Base-by-base conservation (phyloP, 1,284 basidiomycete species). In the Rhodotorula sp. region DNA sequence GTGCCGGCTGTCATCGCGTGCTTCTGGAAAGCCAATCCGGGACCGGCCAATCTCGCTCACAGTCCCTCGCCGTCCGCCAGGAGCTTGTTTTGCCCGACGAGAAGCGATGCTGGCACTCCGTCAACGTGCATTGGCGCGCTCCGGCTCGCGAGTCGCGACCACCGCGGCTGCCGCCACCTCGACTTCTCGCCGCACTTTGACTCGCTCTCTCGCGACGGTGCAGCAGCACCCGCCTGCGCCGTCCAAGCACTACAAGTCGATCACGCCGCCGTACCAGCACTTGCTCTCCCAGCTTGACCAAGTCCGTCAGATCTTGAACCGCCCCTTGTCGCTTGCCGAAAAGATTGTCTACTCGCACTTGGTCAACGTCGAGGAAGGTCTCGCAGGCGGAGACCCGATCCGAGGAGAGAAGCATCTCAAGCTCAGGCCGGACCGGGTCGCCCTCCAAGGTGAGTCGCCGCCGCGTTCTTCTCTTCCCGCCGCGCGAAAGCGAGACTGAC, bases 321-420 rank as follows among this genome's bases (percentile, higher is more conserved):
- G 88, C 67, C 91, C 91, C 26, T 83, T 99, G 69, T 95, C 95
- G 1, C 85, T 99, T 24, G 91, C 95, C 37, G 96, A 99, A 83
- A 99, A 99, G 86, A 96, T 99, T 62, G 85, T 99, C 58, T 99
- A 97, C 82, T 89, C 93, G 77, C 96, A 99, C 82, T 83, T 99
- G 65, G 87, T 75, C 69, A 87, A 95, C 75, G 92, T 93, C 14
- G 86, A 89, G 74, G 83, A 84, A 69, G 88, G 84, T 67, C 82
- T 96, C 46, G 85, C 85, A 26, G 84, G 86, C 62, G 87, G 87
- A 7, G 69, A 72, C 61, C 87, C 87, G 30, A 85, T 93, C 55
- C 85, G 95, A 76, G 95, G 95, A 51, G 88, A 95, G 81, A 85
- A 88, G 37, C 97, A 99, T 82, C 84, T 98, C 65, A 94, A 94